Base-by-base conservation (phyloP, 805 yeast genomes). In the Clavispora carvajalis region DNA sequence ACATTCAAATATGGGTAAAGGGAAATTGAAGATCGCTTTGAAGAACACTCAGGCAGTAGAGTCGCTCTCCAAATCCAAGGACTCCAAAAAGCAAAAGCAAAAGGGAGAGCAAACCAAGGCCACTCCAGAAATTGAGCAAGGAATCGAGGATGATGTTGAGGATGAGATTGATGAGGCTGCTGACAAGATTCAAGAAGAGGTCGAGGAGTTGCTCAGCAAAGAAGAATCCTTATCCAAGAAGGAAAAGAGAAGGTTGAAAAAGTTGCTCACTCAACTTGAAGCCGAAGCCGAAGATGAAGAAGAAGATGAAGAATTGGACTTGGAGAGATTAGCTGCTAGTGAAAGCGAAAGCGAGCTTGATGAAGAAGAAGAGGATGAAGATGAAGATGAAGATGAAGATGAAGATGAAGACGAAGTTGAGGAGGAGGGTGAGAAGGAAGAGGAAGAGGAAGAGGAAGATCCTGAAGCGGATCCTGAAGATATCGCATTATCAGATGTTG, bases 401-500 rank as follows among this genome's bases (percentile, higher is more conserved):
- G 54, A 50, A 8, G 55, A 52, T 18, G 48, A 45, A 1, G 66
- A 59, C 0, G 67, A 62, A 0, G 68, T 56, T 0, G 53, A 48
- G 10, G 58, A 52, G 4, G 56, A 49, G 3, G 55, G 53, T 1
- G 52, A 47, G 2, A 75, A 68, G n/a, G 75, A 63, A 3, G 76
- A 65, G 4, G 76, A 63, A 3, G 72, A 61, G 5, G 74, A 64
- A 2, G 72, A 61, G 1, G 77, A 70, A 3, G 79, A 71, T 9
- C 79, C 74, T 5, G 79, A 71, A 33, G 62, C 46, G 3, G 91
- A 81, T 7, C 87, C 79, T 41, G 90, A 84, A 49, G 97, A 89
- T 52, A 75, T 90, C 34, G 85, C 96, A 16, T 75, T 88, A 38
- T 85, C 95, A 1, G 97, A 89, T 40, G 97, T 84, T 19, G 97